Evolutionary conservation across 805 yeast genomes (phyloP).

Genomic region (Suhomyces pyralidae): DNA sequence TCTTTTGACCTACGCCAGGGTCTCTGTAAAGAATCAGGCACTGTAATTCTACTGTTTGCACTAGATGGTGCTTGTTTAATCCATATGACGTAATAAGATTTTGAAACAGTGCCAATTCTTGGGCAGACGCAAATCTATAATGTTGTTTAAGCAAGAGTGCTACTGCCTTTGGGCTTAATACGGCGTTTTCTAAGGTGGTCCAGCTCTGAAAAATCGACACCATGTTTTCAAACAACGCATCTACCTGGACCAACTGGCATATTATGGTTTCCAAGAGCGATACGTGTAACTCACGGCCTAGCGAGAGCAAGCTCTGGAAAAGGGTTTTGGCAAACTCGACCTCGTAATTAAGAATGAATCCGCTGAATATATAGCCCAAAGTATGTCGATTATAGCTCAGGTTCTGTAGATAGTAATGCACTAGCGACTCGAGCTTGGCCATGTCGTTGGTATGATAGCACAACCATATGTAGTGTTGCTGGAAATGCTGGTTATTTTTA

Average conservation of each 20-base stretch:
- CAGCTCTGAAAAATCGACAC: conserved; percentile 23
- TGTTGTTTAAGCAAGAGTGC: conserved; percentile 27
- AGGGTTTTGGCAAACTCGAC: conserved; percentile 27
- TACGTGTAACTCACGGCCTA: conserved; percentile 21
- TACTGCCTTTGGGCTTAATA: conserved; percentile 21
- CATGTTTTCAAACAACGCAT: conserved; percentile 31
- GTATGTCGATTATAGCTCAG: conserved; percentile 20
- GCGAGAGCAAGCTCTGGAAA: conserved; percentile 21
- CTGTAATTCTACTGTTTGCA: conserved; percentile 22
- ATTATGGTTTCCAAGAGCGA: conserved; percentile 26
- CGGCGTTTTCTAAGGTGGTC: conserved; percentile 12
- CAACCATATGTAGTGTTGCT: conserved; percentile 29
- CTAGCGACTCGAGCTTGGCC: conserved; percentile 18
- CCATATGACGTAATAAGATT: conserved; percentile 17
- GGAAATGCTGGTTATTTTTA: conserved; percentile 3
- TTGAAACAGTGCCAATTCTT: conserved; percentile 23
- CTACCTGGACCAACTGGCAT: conserved; percentile 21
- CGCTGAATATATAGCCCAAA: conserved; percentile 27
- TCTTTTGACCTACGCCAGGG: conserved; percentile 22
- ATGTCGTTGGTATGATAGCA: conserved; percentile 36
- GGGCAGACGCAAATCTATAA: conserved; percentile 24
- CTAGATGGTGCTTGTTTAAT: conserved; percentile 20
- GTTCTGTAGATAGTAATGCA: conserved; percentile 19
- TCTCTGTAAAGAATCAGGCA: conserved; percentile 25
- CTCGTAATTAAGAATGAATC: conserved; percentile 32